Evolutionary conservation across 2,329 filamentous ascomycete species (phyloP).

Genomic region (Macroventuria anomochaeta): DNA sequence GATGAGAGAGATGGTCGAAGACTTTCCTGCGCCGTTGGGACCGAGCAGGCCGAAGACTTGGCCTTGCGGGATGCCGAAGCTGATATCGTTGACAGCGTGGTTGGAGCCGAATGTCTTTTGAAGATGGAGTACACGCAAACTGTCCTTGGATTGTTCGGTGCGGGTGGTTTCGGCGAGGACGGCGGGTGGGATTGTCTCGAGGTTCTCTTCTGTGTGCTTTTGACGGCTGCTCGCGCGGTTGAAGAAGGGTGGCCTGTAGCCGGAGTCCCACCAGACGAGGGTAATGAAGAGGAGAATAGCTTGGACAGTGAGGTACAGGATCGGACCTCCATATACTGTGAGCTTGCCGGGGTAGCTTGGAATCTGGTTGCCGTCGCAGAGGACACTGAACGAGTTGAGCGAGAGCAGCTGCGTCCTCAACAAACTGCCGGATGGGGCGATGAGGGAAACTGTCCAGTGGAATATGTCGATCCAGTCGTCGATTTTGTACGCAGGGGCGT

Average conservation of each 20-base stretch:
- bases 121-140: constrained; percentile 78
- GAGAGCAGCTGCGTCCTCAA: constrained; percentile 76
- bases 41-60: constrained; percentile 90
- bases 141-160: constrained; percentile 67
- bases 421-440: constrained; percentile 80
- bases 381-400: constrained; percentile 82
- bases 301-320: constrained; percentile 81
- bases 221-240: constrained; percentile 44
- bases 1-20: constrained; percentile 86
- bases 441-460: constrained; percentile 74
- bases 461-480: constrained; percentile 71
- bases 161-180: constrained; percentile 69
- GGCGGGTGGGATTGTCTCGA: constrained; percentile 59
- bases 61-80: constrained; percentile 78
- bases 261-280: constrained; percentile 81
- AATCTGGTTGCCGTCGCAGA: constrained; percentile 69
- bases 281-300: constrained; percentile 72
- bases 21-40: constrained; percentile 91
- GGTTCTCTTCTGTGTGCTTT: constrained; percentile 53
- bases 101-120: constrained; percentile 80
- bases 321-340: constrained; percentile 79
- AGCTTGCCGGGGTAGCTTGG: constrained; percentile 74
- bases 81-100: constrained; percentile 82
- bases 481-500: constrained; percentile 71
- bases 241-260: constrained; percentile 63